These are phyloP conservation scores for Komagataella kurtzmanii DNA, from an alignment of 805 yeast species.

Conservation along the genomic window DNA sequence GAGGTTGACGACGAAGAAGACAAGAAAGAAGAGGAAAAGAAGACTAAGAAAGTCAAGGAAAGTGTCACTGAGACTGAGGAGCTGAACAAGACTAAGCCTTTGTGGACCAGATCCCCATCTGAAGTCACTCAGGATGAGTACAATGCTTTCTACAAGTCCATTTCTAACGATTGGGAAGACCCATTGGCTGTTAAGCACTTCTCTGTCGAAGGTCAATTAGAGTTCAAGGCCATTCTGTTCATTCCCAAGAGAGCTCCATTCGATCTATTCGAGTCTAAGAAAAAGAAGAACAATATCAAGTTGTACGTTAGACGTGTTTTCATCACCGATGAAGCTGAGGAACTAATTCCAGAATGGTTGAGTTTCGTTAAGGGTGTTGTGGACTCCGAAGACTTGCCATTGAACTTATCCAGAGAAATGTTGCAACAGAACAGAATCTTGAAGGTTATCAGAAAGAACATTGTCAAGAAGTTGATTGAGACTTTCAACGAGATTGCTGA, in stretches of 20 bases:
- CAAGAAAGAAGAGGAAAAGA: constrained; percentile 52
- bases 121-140: constrained; percentile 97
- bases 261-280: constrained; percentile 94
- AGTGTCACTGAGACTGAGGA: constrained; percentile 93
- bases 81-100: constrained; percentile 96
- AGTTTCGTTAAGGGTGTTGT: constrained; percentile 97
- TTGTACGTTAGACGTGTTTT: constrained; percentile 98
- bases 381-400: constrained; percentile 98
- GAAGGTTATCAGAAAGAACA: constrained; percentile 98
- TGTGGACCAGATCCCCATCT: constrained; percentile 98
- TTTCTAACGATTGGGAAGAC: constrained; percentile 99
- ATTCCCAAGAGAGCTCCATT: constrained; percentile 99
- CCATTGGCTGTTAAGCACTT: constrained; percentile 99
- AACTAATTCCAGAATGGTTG: constrained; percentile 98
- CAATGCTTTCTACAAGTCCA: constrained; percentile 98
- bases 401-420: constrained; percentile 99
- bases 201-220: constrained; percentile 99
- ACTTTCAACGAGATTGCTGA: constrained; percentile 99
- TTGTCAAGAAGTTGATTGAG: constrained; percentile 96
- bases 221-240: constrained; percentile 94
- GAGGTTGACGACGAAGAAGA: constrained; percentile 69
- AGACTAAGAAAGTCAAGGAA: constrained; percentile 87
- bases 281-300: constrained; percentile 98
- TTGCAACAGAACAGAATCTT: constrained; percentile 99
- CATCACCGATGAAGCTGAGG: constrained; percentile 99